Evolutionary conservation across 2,329 filamentous ascomycete genomes (phyloP).

Genomic region (Nannizziopsis barbatae): DNA sequence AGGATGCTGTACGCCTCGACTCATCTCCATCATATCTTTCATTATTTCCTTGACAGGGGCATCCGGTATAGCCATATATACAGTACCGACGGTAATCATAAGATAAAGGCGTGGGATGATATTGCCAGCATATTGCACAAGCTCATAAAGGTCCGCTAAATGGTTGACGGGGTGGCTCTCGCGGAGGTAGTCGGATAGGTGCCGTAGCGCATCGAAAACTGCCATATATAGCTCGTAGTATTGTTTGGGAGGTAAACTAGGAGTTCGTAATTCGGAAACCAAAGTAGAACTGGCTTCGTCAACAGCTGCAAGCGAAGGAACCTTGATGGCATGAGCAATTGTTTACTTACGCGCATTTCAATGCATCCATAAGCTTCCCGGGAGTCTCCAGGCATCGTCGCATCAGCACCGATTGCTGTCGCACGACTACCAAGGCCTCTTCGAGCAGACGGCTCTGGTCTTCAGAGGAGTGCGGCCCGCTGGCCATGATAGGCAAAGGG

Average conservation of each 20-base stretch:
- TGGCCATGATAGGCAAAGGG: conserved; percentile 36
- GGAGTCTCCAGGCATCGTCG: conserved; percentile 94
- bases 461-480: conserved; percentile 52
- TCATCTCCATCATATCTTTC: conserved; percentile 99
- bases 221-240: conserved; percentile 99
- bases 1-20: conserved; percentile 89
- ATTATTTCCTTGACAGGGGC: conserved; percentile 98
- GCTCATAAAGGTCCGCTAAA: conserved; percentile 92
- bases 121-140: conserved; percentile 96
- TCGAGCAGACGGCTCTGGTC: conserved; percentile 88
- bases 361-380: conserved; percentile 97
- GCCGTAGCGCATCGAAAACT: conserved; percentile 92
- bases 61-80: conserved; percentile 97
- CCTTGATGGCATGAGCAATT: background rate
- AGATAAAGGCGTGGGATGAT: conserved; percentile 93
- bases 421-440: conserved; percentile 90
- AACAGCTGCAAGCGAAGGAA: background rate
- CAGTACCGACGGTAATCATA: conserved; percentile 98
- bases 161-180: conserved; percentile 97
- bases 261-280: conserved; percentile 95
- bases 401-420: conserved; percentile 95
- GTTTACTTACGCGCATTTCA: conserved; percentile 89
- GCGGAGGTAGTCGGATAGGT: conserved; percentile 89
- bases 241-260: conserved; percentile 94
- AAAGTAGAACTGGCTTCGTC: conserved; percentile 64